Percentiles rank a stretch among this genome's conserved stretches.
These are phyloP conservation scores for Candida glucosophila DNA, from an alignment of 1,139 yeast genomes.

Conservation along the genomic window DNA sequence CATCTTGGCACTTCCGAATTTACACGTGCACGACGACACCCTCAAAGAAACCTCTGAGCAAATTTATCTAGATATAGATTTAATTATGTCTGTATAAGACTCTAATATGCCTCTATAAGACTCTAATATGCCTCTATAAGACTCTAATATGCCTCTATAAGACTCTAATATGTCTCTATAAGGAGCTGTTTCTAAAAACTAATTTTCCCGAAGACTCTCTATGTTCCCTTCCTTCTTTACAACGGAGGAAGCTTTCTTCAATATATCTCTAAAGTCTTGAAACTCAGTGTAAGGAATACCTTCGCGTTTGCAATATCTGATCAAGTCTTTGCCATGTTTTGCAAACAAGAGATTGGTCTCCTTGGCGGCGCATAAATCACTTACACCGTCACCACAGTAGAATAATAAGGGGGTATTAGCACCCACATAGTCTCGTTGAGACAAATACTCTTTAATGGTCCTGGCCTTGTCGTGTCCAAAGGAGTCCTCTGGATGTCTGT, in stretches of 20 bases:
- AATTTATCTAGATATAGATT: too few relatives aligned
- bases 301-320: constrained; percentile 74
- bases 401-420: constrained; percentile 47
- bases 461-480: constrained; percentile 94
- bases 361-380: constrained; percentile 89
- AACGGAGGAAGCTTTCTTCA: constrained; percentile 35
- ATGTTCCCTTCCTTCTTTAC: constrained; percentile 19
- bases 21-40: too few relatives aligned
- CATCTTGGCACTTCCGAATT: too few relatives aligned
- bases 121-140: too few relatives aligned
- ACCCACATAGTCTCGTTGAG: constrained; percentile 27
- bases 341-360: constrained; percentile 93
- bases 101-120: too few relatives aligned
- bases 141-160: too few relatives aligned
- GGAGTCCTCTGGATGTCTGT: constrained; percentile 67
- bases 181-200: too few relatives aligned
- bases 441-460: constrained; percentile 63
- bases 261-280: constrained; percentile 65
- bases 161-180: too few relatives aligned
- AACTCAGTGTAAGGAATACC: constrained; percentile 81
- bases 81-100: too few relatives aligned
- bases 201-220: too few relatives aligned
- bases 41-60: too few relatives aligned
- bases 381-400: constrained; percentile 96
- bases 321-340: constrained; percentile 83